These are phyloP conservation scores for Phytophthora podocarpi DNA, from an alignment of 352 stramenopile genomes.

Conservation along the genomic window DNA sequence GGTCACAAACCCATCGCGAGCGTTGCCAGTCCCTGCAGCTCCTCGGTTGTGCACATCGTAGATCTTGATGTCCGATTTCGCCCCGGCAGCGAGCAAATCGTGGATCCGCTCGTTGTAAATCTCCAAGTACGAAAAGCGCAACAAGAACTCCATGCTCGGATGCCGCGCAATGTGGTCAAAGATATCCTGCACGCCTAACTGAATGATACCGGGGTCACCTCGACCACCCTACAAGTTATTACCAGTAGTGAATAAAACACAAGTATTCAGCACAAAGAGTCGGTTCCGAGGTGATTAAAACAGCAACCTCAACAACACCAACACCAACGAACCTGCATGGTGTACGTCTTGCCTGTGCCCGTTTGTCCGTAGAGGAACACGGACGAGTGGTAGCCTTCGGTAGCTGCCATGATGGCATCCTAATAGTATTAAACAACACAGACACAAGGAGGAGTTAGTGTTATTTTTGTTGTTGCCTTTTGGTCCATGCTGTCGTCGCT, in stretches of 20 bases:
- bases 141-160: conserved; percentile 63
- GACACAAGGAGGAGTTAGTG: background rate
- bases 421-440: conserved; percentile 13
- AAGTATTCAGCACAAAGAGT: conserved; percentile 32
- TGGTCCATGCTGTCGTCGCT: background rate
- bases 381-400: conserved; percentile 84
- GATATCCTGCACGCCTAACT: conserved; percentile 86
- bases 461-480: too few species aligned
- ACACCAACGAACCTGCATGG: conserved; percentile 60
- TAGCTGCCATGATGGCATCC: conserved; percentile 70
- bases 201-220: conserved; percentile 81
- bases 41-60: conserved; percentile 66
- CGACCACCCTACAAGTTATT: conserved; percentile 29
- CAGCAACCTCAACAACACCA: background rate
- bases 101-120: conserved; percentile 99
- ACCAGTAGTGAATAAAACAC: conserved; percentile 4
- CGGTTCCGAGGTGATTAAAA: conserved; percentile 21
- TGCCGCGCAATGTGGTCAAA: conserved; percentile 81
- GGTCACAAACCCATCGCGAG: conserved; percentile 38
- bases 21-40: conserved; percentile 19
- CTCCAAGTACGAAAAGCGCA: conserved; percentile 95
- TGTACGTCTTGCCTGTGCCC: conserved; percentile 86
- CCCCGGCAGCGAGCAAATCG: conserved; percentile 90
- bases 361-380: conserved; percentile 95
- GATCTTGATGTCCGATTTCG: conserved; percentile 76